Evolutionary conservation across 1,284 basidiomycete genomes (phyloP).

Genomic region (Thecaphora frezii): DNA sequence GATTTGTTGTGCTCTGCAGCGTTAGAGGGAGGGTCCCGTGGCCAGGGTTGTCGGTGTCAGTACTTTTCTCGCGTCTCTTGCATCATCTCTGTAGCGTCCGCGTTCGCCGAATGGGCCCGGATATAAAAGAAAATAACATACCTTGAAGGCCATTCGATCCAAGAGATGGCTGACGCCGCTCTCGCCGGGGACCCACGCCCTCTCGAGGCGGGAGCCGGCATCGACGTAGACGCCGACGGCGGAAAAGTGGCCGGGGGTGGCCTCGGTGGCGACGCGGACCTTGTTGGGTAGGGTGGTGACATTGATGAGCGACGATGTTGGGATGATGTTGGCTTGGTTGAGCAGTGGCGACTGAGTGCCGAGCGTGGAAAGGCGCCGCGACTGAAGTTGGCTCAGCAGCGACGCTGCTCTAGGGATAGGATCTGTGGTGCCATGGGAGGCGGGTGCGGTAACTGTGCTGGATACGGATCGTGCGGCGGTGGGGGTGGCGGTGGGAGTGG

Average conservation of each 20-base stretch:
- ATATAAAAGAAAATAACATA: too few species aligned
- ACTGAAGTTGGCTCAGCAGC: background rate
- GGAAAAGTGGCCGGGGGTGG: slow-evolving; percentile 89
- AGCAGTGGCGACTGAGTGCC: background rate
- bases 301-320: slow-evolving; percentile 35
- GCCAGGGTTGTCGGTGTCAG: too few species aligned
- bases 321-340: background rate
- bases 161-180: slow-evolving; percentile 87
- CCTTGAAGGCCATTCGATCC: slow-evolving; percentile 96
- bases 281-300: slow-evolving; percentile 88
- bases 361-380: background rate
- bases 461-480: too few species aligned
- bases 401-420: too few species aligned
- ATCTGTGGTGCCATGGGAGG: background rate
- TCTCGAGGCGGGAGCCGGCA: slow-evolving; percentile 90
- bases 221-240: slow-evolving; percentile 91
- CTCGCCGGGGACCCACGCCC: slow-evolving; percentile 64
- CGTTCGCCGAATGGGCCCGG: too few species aligned
- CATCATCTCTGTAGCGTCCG: too few species aligned
- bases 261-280: slow-evolving; percentile 87
- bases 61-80: too few species aligned
- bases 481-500: too few species aligned
- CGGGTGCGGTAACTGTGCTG: too few species aligned
- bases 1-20: slow-evolving; percentile 63
- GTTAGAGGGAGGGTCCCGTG: too few species aligned